phyloP scores from a whole-genome alignment of 768 basidiomycete species.

The Hemileccinum rubropunctum region DNA sequence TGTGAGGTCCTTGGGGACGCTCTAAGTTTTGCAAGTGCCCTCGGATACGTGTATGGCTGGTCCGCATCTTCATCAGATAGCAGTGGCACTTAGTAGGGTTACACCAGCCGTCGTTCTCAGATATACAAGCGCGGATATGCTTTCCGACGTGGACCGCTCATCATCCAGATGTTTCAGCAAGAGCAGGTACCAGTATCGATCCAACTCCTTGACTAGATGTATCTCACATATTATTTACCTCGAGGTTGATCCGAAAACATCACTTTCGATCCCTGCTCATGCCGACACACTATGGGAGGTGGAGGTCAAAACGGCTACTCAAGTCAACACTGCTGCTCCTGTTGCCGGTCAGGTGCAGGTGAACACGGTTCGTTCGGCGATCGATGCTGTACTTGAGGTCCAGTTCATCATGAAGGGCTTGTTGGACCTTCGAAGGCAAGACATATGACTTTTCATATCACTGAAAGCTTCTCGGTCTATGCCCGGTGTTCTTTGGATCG shows the following conservation, averaged over 20 bases:
- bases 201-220: neutral
- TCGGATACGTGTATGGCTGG: conserved; percentile 66
- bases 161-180: conserved; percentile 84
- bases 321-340: conserved; percentile 61
- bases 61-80: neutral
- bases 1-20: conserved; percentile 79
- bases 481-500: too few species aligned
- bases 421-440: conserved; percentile 72
- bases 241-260: conserved; percentile 73
- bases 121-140: conserved; percentile 80
- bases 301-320: conserved; percentile 79
- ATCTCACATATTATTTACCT: conserved; percentile 4
- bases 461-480: too few species aligned
- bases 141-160: conserved; percentile 65
- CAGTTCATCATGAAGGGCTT: conserved; percentile 84
- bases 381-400: conserved; percentile 77
- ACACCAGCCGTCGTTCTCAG: conserved; percentile 59
- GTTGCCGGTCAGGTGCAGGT: conserved; percentile 45
- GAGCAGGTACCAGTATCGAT: conserved; percentile 55
- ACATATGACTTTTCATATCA: conserved; percentile 40
- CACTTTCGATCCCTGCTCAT: conserved; percentile 74
- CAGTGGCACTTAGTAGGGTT: conserved; percentile 3
- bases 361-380: conserved; percentile 64
- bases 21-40: conserved; percentile 72
- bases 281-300: conserved; percentile 84